Evolutionary conservation across 768 basidiomycete species (phyloP).

Genomic region (Trametes elegans): DNA sequence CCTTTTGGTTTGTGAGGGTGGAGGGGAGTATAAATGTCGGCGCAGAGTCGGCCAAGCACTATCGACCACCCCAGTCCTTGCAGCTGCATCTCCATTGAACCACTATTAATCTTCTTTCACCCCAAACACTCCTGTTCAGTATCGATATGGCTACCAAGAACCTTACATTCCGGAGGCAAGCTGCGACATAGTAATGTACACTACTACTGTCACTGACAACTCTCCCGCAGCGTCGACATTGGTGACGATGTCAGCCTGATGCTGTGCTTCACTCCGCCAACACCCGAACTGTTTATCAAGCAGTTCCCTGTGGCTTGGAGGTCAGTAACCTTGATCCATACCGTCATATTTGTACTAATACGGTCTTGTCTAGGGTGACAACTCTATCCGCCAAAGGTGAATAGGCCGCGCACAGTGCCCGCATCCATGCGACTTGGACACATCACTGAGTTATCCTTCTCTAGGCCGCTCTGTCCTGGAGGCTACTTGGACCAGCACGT

Average conservation of each 20-base stretch:
- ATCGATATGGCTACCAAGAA: conserved; percentile 2
- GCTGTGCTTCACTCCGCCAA: conserved; percentile 7
- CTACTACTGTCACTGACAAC: not conserved
- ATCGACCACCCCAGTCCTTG: no score
- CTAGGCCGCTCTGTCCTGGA: not conserved
- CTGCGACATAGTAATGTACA: no score
- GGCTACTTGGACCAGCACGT: conserved; percentile 4
- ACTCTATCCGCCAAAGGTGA: not conserved
- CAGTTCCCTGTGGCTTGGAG: conserved; percentile 12
- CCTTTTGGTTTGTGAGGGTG: no score
- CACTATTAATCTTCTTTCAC: no score
- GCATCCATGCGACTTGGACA: no score
- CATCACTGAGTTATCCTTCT: not conserved
- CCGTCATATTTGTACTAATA: not conserved
- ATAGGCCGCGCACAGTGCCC: not conserved
- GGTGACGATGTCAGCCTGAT: conserved; percentile 11
- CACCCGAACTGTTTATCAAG: not conserved
- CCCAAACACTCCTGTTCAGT: not conserved
- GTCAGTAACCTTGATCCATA: not conserved
- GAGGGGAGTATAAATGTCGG: no score
- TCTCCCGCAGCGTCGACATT: not conserved
- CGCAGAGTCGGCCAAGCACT: no score
- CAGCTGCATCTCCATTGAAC: no score
- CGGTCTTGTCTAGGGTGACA: not conserved
- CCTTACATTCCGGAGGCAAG: conserved; percentile 6